These are phyloP conservation scores for Claviceps spartinae DNA, from an alignment of 2,329 filamentous ascomycete genomes.

Conservation along the genomic window DNA sequence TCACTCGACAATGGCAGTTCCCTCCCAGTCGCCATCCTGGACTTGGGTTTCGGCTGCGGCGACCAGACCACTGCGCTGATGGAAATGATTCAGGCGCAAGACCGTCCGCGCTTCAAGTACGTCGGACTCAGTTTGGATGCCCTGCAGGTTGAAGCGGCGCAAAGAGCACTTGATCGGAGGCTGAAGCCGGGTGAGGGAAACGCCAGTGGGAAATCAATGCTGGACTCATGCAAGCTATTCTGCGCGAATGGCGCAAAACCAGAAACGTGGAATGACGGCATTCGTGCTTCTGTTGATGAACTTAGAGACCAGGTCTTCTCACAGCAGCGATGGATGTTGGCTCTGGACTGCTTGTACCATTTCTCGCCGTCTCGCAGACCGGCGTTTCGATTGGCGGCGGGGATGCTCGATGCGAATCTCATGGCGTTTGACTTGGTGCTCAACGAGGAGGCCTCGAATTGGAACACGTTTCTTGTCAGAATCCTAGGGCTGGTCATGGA, in stretches of 20 bases:
- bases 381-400: conserved; percentile 28
- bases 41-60: conserved; percentile 46
- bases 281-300: conserved; percentile 14
- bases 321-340: conserved; percentile 37
- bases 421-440: conserved; percentile 43
- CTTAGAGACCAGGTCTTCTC: conserved; percentile 12
- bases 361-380: conserved; percentile 37
- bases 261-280: conserved; percentile 22
- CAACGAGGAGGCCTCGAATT: conserved; percentile 15
- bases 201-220: neutral
- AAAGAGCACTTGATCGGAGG: conserved; percentile 16
- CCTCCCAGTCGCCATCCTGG: conserved; percentile 29
- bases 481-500: conserved; percentile 32
- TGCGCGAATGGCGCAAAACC: conserved; percentile 36
- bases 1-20: conserved; percentile 11
- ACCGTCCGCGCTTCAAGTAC: conserved; percentile 26
- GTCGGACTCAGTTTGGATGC: conserved; percentile 38
- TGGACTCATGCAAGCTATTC: conserved; percentile 24
- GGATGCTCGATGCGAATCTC: conserved; percentile 29
- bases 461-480: conserved; percentile 22
- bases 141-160: conserved; percentile 28
- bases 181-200: conserved; percentile 7
- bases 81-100: conserved; percentile 11
- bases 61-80: conserved; percentile 39
- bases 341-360: conserved; percentile 43